Evolutionary conservation across 176 grass and related monocot genomes (phyloP).

Genomic region (Cocos nucifera): DNA sequence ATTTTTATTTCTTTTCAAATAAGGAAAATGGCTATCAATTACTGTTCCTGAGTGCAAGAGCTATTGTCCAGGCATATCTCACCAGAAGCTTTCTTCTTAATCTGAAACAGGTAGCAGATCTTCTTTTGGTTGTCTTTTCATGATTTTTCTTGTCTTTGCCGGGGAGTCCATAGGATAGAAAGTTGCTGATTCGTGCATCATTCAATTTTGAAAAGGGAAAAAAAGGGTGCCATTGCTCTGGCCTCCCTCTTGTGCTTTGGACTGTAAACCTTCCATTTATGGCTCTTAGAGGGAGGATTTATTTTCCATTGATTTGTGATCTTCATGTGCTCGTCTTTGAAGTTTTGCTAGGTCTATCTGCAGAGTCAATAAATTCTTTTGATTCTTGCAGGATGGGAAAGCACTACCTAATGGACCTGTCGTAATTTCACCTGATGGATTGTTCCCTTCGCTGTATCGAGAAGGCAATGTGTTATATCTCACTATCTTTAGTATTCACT

Average conservation of each 20-base stretch:
- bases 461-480: constrained; percentile 54
- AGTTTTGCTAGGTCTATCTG: not conserved
- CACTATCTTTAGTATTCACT: no score
- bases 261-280: no score
- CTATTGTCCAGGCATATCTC: constrained; percentile 95
- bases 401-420: constrained; percentile 85
- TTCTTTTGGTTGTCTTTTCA: not conserved
- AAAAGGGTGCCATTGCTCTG: no score
- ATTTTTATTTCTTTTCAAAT: constrained; percentile 20
- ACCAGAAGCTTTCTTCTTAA: constrained; percentile 96
- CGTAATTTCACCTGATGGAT: constrained; percentile 96
- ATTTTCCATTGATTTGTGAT: no score
- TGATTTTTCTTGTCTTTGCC: no score
- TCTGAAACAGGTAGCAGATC: constrained; percentile 77
- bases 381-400: constrained; percentile 86
- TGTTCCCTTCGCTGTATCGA: constrained; percentile 89
- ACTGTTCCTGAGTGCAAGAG: constrained; percentile 95
- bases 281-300: no score
- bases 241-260: no score
- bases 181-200: no score
- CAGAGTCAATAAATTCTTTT: constrained; percentile 8
- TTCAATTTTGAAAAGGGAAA: no score
- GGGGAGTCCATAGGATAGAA: no score
- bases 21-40: constrained; percentile 99
- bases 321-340: no score